A percentile compares a stretch with the other conserved stretches of the same genome.
phyloP scores from a whole-genome alignment of 768 basidiomycete genomes.

The Suillus subaureus region DNA sequence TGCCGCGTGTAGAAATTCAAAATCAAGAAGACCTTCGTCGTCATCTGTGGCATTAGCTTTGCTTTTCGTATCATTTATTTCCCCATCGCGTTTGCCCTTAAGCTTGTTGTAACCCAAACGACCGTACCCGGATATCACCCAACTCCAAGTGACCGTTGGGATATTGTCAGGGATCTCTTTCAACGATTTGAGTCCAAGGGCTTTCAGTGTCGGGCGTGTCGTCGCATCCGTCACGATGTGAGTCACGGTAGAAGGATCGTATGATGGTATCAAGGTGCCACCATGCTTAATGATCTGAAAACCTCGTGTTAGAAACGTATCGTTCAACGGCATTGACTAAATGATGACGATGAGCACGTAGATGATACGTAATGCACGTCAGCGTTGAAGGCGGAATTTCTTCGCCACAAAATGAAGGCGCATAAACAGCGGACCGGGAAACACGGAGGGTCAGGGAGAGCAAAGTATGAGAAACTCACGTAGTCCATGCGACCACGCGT shows the following conservation, averaged over 20 bases:
- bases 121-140: constrained; percentile 50
- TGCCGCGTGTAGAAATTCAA: constrained; percentile 49
- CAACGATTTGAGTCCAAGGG: constrained; percentile 51
- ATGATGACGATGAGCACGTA: not conserved
- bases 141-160: constrained; percentile 65
- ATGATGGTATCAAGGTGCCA: constrained; percentile 59
- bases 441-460: constrained; percentile 1
- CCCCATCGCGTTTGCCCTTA: constrained; percentile 2
- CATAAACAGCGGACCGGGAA: constrained; percentile 3
- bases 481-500: constrained; percentile 63
- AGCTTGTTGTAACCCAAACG: constrained; percentile 20
- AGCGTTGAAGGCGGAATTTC: constrained; percentile 5
- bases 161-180: constrained; percentile 65
- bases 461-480: constrained; percentile 43
- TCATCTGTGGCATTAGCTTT: constrained; percentile 14
- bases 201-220: constrained; percentile 29
- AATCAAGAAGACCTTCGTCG: constrained; percentile 28
- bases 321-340: not conserved
- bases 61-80: constrained; percentile 16
- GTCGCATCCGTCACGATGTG: constrained; percentile 63
- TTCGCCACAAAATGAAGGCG: not conserved
- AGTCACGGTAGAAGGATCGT: constrained; percentile 57
- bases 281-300: constrained; percentile 64
- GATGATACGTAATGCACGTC: not conserved
- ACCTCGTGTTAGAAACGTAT: not conserved